These are phyloP conservation scores for Massarina eburnea DNA, from an alignment of 2,329 filamentous ascomycete species.

Conservation along the genomic window DNA sequence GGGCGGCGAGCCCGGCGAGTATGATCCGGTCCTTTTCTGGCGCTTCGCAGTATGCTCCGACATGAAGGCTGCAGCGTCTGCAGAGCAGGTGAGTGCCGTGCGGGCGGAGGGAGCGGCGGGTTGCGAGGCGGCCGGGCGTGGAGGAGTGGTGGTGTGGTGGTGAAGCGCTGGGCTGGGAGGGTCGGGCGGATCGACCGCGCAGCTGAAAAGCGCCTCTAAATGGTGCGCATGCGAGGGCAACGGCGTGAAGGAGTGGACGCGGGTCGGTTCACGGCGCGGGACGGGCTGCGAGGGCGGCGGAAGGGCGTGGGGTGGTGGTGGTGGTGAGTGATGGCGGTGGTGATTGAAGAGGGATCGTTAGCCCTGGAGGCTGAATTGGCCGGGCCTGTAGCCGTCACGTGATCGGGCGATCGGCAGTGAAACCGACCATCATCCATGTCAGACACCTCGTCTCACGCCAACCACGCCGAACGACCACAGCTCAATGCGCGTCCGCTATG, in stretches of 20 bases:
- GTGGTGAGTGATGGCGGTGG: conserved; percentile 13
- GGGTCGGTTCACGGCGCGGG: conserved; percentile 2
- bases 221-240: conserved; percentile 32
- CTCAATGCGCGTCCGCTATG: conserved; percentile 27
- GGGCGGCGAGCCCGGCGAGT: conserved; percentile 49
- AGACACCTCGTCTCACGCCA: not conserved
- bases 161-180: conserved; percentile 13
- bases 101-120: conserved; percentile 4
- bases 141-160: not conserved
- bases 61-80: conserved; percentile 28
- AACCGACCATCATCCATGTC: not conserved
- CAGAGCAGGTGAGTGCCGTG: conserved; percentile 11
- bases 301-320: conserved; percentile 7
- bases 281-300: conserved; percentile 16
- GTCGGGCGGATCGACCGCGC: conserved; percentile 5
- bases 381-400: not conserved
- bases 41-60: conserved; percentile 42
- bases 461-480: not conserved
- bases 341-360: not conserved
- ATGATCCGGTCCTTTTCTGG: conserved; percentile 46
- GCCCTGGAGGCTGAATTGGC: conserved; percentile 12
- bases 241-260: conserved; percentile 7
- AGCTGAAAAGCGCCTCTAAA: conserved; percentile 19
- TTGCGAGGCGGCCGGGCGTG: conserved; percentile 10
- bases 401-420: not conserved